phyloP scores from a whole-genome alignment of 495 filamentous ascomycete species.

The Clohesyomyces aquaticus region DNA sequence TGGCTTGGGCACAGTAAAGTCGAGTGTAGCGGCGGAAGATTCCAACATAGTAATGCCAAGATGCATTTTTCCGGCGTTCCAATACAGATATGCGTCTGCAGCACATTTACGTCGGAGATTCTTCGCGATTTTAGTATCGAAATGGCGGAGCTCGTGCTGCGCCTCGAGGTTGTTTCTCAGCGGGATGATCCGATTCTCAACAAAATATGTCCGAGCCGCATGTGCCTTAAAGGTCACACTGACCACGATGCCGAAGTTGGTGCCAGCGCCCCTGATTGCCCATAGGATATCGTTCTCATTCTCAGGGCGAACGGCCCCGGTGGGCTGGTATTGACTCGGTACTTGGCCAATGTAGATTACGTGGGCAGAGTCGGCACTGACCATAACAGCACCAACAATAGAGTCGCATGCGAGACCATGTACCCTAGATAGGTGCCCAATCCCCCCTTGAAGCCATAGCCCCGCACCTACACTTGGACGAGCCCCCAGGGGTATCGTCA shows the following conservation, averaged over 20 bases:
- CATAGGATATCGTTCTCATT: constrained; percentile 62
- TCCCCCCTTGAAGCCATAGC: constrained; percentile 67
- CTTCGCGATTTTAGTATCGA: constrained; percentile 52
- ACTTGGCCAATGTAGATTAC: constrained; percentile 58
- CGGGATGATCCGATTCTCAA: constrained; percentile 58
- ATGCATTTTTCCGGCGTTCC: constrained; percentile 53
- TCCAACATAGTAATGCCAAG: constrained; percentile 62
- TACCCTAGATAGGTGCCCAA: constrained; percentile 61
- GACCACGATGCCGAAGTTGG: constrained; percentile 66
- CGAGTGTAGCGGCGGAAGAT: constrained; percentile 42
- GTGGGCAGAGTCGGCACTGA: constrained; percentile 58
- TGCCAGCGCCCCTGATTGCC: constrained; percentile 65
- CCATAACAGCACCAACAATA: constrained; percentile 62
- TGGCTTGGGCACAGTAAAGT: constrained; percentile 35
- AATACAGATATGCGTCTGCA: constrained; percentile 63
- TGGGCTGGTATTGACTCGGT: constrained; percentile 54
- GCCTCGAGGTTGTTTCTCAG: constrained; percentile 50
- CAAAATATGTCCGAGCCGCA: constrained; percentile 50
- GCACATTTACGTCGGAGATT: constrained; percentile 54
- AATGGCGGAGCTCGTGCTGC: constrained; percentile 48
- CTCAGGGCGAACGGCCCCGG: constrained; percentile 52
- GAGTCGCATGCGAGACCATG: constrained; percentile 65
- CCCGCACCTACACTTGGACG: constrained; percentile 67
- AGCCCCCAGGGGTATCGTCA: constrained; percentile 63
- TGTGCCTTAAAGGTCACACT: constrained; percentile 61